Percentiles rank a stretch among this genome's conserved stretches.
Conservation (phyloP, 2,329 filamentous ascomycete species). For the Aspergillus calidoustus region DNA sequence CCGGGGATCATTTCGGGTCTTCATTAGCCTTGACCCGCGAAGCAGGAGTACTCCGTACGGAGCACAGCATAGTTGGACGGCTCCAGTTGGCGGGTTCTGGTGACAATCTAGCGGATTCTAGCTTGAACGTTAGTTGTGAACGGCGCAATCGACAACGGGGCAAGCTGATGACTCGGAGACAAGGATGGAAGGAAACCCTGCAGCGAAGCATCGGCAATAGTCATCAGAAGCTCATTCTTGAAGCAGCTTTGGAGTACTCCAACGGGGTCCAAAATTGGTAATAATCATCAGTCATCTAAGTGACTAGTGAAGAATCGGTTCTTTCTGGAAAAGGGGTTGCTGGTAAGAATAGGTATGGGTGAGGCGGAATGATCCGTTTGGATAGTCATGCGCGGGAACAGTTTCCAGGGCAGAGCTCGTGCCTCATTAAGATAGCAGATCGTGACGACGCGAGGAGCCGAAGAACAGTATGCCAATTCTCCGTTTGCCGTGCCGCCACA, state of each 20-base stretch:
- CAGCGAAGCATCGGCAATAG: not conserved
- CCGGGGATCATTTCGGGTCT: not conserved
- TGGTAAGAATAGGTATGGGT: not conserved
- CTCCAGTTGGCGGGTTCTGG: constrained; percentile 34
- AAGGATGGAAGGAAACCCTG: constrained; percentile 8
- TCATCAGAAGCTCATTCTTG: constrained; percentile 9
- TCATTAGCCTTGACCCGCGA: constrained; percentile 1
- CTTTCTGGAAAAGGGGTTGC: constrained; percentile 12
- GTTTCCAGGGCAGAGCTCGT: not conserved
- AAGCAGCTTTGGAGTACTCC: not conserved
- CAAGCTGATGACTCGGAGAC: constrained; percentile 3
- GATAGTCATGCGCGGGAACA: not conserved
- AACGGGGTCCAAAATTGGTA: constrained; percentile 14
- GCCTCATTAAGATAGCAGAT: constrained; percentile 13
- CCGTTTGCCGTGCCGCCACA: constrained; percentile 8
- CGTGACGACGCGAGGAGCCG: constrained; percentile 17
- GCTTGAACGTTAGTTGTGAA: constrained; percentile 26
- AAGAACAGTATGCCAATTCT: constrained; percentile 10
- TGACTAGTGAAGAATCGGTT: not conserved
- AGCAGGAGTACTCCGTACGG: not conserved
- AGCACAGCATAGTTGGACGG: constrained; percentile 24
- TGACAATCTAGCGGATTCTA: constrained; percentile 40
- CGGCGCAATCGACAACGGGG: constrained; percentile 22
- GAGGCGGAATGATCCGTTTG: not conserved
- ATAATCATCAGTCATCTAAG: constrained; percentile 17